Conservation (phyloP, 495 filamentous ascomycete genomes). For the Penicillium paradoxum region DNA sequence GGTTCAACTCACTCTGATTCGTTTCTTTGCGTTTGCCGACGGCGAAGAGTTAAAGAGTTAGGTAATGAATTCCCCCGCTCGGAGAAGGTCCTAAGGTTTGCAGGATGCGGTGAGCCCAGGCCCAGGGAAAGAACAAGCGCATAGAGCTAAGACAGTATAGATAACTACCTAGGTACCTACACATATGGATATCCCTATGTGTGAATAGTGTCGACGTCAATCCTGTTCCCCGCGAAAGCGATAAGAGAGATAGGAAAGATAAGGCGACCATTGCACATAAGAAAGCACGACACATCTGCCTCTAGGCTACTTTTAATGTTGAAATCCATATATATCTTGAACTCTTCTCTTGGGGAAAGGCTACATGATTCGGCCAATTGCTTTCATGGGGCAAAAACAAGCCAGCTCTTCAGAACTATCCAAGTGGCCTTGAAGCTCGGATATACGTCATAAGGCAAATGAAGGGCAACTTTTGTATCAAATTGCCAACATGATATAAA, state of each 20-base stretch:
- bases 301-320: not conserved
- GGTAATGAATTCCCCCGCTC: not conserved
- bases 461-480: not conserved
- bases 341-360: no score
- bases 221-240: constrained; percentile 1
- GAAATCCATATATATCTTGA: not conserved
- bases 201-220: no score
- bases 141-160: no score
- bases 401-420: not conserved
- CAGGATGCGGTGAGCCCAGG: not conserved
- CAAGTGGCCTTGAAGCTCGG: not conserved
- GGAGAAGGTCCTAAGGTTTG: not conserved
- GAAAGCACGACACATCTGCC: not conserved
- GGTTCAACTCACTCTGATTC: constrained; percentile 2
- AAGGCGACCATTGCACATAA: not conserved
- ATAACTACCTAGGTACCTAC: no score
- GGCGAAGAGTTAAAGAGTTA: not conserved
- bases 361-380: no score
- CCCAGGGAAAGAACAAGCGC: no score
- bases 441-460: not conserved
- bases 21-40: not conserved
- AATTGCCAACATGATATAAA: no score
- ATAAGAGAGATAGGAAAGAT: constrained; percentile 1
- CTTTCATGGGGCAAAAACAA: not conserved
- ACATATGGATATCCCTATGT: no score